Percentiles rank a stretch among this genome's conserved stretches.
phyloP scores from a whole-genome alignment of 352 stramenopile genomes.

The Phytophthora pini region DNA sequence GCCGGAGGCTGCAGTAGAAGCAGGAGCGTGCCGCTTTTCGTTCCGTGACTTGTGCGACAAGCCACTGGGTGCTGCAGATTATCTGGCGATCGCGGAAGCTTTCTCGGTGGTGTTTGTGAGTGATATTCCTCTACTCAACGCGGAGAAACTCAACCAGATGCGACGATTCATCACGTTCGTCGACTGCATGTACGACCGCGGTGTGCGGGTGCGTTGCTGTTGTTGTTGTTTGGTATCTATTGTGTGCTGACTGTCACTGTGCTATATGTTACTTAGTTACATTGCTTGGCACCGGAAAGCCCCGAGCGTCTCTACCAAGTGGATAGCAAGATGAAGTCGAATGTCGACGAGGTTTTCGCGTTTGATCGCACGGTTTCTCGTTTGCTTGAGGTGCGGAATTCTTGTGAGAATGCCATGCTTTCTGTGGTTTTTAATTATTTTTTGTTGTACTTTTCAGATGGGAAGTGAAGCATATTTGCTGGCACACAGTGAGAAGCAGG shows the following conservation, averaged over 20 bases:
- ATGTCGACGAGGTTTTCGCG: constrained; percentile 85
- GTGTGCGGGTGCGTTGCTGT: constrained; percentile 60
- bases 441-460: constrained; percentile 43
- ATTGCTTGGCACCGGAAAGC: constrained; percentile 71
- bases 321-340: constrained; percentile 56
- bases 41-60: constrained; percentile 97
- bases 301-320: constrained; percentile 72
- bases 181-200: constrained; percentile 97
- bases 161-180: constrained; percentile 98
- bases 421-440: background rate
- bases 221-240: constrained; percentile 1
- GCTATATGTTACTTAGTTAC: constrained; percentile 46
- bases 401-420: background rate
- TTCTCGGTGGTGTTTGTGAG: constrained; percentile 92
- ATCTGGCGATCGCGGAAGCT: constrained; percentile 90
- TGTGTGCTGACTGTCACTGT: constrained; percentile 10
- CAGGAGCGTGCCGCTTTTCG: constrained; percentile 88
- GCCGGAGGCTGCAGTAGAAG: constrained; percentile 55
- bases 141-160: constrained; percentile 92
- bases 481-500: constrained; percentile 52
- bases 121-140: constrained; percentile 90
- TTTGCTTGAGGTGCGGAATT: constrained; percentile 68
- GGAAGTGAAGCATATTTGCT: constrained; percentile 74
- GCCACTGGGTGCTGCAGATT: constrained; percentile 94
- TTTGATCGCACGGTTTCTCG: constrained; percentile 90